These are phyloP conservation scores for Rasamsonia emersonii DNA, from an alignment of 2,329 filamentous ascomycete genomes.

Conservation along the genomic window DNA sequence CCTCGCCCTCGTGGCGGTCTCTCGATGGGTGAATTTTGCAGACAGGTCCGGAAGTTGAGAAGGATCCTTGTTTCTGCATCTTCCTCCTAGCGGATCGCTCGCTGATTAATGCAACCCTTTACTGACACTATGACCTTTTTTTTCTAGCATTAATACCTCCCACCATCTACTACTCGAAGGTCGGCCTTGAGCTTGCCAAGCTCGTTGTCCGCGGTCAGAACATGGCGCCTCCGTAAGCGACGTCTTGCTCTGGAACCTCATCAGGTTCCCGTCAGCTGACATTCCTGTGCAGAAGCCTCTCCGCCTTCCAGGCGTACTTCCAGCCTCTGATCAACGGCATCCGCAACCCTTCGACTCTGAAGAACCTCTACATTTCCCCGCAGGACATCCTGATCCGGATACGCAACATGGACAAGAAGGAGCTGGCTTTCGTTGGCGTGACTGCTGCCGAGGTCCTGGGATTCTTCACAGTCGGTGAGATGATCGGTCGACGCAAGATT, in stretches of 20 bases:
- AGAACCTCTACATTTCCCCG: constrained; percentile 47
- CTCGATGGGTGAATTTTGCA: no score
- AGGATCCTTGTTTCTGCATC: no score
- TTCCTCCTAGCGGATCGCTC: not conserved
- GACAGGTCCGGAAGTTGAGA: no score
- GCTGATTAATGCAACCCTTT: no score
- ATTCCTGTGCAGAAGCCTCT: constrained; percentile 52
- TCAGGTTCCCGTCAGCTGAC: constrained; percentile 2
- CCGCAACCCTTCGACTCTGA: constrained; percentile 59
- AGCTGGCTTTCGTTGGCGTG: constrained; percentile 66
- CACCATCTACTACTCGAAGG: constrained; percentile 84
- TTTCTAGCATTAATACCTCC: constrained; percentile 69
- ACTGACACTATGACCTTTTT: no score
- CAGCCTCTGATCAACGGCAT: constrained; percentile 63
- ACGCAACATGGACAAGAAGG: constrained; percentile 61
- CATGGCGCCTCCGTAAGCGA: constrained; percentile 88
- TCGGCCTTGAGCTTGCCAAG: constrained; percentile 78
- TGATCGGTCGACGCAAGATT: constrained; percentile 90
- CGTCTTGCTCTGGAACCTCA: constrained; percentile 6
- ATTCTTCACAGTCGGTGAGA: constrained; percentile 97
- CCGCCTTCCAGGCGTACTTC: constrained; percentile 81
- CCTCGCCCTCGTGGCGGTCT: no score
- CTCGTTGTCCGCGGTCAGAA: constrained; percentile 79
- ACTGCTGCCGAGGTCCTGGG: constrained; percentile 78
- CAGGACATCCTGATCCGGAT: constrained; percentile 47